Evolutionary conservation across 2,329 filamentous ascomycete species (phyloP).

Genomic region (Geosmithia flava): DNA sequence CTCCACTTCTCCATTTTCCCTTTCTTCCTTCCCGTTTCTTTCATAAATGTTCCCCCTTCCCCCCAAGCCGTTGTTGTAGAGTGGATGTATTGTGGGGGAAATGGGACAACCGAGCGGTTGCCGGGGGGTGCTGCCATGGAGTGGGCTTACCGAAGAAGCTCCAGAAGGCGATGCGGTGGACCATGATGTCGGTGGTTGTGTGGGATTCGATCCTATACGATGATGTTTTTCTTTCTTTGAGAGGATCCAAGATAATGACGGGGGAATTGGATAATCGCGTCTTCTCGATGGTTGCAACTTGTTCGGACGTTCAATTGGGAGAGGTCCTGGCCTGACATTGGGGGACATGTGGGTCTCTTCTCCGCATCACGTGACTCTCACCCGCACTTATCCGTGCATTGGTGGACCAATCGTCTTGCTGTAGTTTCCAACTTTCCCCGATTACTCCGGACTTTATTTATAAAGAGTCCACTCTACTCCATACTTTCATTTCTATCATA

Average conservation of each 20-base stretch:
- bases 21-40: background rate
- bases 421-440: background rate
- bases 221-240: background rate
- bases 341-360: background rate
- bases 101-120: background rate
- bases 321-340: background rate
- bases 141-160: conserved; percentile 70
- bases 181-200: conserved; percentile 28
- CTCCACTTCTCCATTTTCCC: background rate
- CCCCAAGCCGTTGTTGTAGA: background rate
- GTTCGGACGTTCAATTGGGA: background rate
- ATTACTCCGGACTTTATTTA: background rate
- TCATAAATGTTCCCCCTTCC: background rate
- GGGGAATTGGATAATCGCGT: background rate
- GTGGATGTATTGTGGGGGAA: background rate
- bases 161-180: conserved; percentile 66
- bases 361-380: background rate
- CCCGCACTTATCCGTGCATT: background rate
- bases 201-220: conserved; percentile 10
- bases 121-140: conserved; percentile 2
- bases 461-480: too few relatives aligned
- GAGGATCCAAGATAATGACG: background rate
- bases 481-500: too few relatives aligned
- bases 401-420: background rate
- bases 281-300: too few relatives aligned